Conservation (phyloP, 306 rosid genomes). For the Senna tora region DNA sequence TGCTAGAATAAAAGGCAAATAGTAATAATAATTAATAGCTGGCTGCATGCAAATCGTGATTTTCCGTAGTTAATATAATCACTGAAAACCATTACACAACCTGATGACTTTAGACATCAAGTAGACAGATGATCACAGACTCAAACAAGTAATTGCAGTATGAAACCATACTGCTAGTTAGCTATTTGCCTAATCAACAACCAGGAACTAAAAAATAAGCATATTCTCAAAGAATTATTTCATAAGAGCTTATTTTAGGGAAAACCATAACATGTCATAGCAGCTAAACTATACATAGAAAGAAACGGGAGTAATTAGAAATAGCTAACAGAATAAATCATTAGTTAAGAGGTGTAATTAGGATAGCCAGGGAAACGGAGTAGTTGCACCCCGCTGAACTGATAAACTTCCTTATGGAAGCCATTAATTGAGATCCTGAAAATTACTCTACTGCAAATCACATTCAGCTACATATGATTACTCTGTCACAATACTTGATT, state of each 20-base stretch:
- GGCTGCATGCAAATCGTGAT: not conserved
- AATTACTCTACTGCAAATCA: constrained; percentile 17
- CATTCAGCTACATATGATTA: not conserved
- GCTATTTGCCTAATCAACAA: constrained; percentile 18
- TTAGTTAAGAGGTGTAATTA: constrained; percentile 23
- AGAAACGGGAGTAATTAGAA: not conserved
- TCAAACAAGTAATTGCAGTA: constrained; percentile 10
- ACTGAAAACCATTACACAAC: not conserved
- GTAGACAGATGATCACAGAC: constrained; percentile 22
- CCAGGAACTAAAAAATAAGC: not conserved
- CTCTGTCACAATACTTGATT: not conserved
- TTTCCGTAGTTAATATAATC: not conserved
- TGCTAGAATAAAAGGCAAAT: too few relatives aligned
- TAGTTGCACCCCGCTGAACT: not conserved
- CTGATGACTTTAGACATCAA: not conserved
- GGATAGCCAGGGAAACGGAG: not conserved
- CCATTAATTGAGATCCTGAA: not conserved
- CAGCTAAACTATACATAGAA: constrained; percentile 1
- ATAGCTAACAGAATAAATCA: constrained; percentile 4
- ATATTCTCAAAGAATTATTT: not conserved
- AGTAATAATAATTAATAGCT: not conserved
- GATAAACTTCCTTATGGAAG: constrained; percentile 6
- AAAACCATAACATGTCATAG: constrained; percentile 10
- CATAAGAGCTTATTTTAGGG: constrained; percentile 10
- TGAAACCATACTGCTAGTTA: not conserved